Base-by-base conservation (phyloP, 2,329 filamentous ascomycete genomes). In the Colletotrichum tabaci region DNA sequence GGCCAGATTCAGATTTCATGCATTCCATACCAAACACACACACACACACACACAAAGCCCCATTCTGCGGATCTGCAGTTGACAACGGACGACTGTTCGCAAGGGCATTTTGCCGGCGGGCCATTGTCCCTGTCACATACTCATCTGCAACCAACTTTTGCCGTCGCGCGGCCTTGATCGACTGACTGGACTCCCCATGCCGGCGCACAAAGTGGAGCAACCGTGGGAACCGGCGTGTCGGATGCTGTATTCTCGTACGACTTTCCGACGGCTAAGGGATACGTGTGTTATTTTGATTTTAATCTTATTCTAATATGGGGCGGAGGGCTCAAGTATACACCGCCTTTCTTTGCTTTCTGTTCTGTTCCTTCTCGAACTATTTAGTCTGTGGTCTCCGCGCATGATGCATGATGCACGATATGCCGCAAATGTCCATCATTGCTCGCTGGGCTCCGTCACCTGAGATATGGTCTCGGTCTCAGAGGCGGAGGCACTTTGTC, bases 401-500 rank as follows among this genome's bases (percentile, higher is more conserved):
- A 44, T 61, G 16, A 18, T 44, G 12, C 12, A 18, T 49, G 42
- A 38, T 23, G 15, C 8, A 21, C 3, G 52, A 35, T 35, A 9
- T 46, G 35, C 38, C 23, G 13, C 30, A 35, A 35, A 35, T 35
- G 30, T 35, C 30, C 30, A 38, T 44, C 15, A 21, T 61, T 38
- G 64, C 52, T 55, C 58, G 13, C 46, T 23, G 8, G 52, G 47
- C 15, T 46, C 46, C 23, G 58, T n/a, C 26, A n/a, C 57, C 18
- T 71, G 64, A 40, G 57, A 30, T 1, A 9, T 50, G 16, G 46
- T 58, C 44, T 63, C 68, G 16, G 56, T 61, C 47, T 38, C 53
- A 35, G 30, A 21, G 49, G 23, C 46, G 50, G 67, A 57, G 60
- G 50, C 53, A 16, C 47, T 61, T 21, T 50, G 30, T 42, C 44